Percentiles rank a stretch among this genome's conserved stretches.
Evolutionary conservation across 2,329 filamentous ascomycete genomes (phyloP).

Genomic region (Colletotrichum neosansevieriae): DNA sequence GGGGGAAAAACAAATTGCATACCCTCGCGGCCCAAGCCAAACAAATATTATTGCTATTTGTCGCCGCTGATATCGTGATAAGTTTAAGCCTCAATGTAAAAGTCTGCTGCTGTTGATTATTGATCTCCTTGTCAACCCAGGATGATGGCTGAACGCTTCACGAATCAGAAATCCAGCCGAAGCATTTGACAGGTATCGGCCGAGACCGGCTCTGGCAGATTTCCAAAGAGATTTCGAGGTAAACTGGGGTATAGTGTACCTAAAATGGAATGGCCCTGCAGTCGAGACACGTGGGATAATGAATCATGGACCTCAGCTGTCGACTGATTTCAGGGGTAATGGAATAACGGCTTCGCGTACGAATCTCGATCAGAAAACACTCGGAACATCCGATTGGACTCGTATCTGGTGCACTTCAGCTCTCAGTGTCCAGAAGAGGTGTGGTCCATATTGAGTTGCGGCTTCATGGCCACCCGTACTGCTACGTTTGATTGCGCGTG

Average conservation of each 20-base stretch:
- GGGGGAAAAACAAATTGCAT: no score
- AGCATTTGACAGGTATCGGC: not conserved
- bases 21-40: no score
- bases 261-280: conserved; percentile 1
- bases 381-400: not conserved
- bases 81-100: no score
- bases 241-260: not conserved
- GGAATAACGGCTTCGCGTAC: not conserved
- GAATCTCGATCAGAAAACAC: not conserved
- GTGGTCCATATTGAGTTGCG: conserved; percentile 5
- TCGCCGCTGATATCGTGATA: no score
- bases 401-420: not conserved
- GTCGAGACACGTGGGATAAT: conserved; percentile 20
- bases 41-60: no score
- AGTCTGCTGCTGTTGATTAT: no score
- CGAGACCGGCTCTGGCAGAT: not conserved
- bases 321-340: not conserved
- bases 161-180: no score
- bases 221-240: no score
- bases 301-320: conserved; percentile 30
- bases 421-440: not conserved
- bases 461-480: not conserved
- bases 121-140: no score
- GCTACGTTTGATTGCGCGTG: not conserved
- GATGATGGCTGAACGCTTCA: no score